Percentiles rank a stretch among this genome's conserved stretches.
Evolutionary conservation across 345 rosid species (phyloP).

Genomic region (Mangifera indica): DNA sequence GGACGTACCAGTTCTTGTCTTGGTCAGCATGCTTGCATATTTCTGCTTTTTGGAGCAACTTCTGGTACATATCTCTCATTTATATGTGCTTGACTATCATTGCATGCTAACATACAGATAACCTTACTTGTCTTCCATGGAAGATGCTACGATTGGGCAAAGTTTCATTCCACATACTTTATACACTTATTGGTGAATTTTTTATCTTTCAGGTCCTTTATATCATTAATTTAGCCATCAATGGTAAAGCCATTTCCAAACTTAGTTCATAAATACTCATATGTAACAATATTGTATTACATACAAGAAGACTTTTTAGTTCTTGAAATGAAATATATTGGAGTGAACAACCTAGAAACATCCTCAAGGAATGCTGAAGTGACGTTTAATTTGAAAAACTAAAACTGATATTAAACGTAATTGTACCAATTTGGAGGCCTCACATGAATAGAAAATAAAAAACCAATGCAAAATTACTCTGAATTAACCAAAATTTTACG

Average conservation of each 20-base stretch:
- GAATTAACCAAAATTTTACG: neutral
- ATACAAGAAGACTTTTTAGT: too few relatives aligned
- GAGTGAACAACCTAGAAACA: neutral
- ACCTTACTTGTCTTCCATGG: slow-evolving; percentile 5
- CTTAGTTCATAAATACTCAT: neutral
- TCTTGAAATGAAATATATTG: too few relatives aligned
- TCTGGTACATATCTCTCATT: slow-evolving; percentile 27
- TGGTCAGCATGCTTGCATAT: slow-evolving; percentile 71
- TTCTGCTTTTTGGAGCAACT: slow-evolving; percentile 69
- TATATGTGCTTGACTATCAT: neutral
- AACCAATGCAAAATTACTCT: neutral
- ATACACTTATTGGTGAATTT: neutral
- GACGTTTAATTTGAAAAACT: too few relatives aligned
- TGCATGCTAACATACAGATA: neutral
- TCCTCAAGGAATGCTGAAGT: neutral
- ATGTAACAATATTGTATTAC: too few relatives aligned
- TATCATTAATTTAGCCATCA: slow-evolving; percentile 2
- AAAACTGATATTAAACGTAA: neutral
- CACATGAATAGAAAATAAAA: neutral
- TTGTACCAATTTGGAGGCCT: neutral
- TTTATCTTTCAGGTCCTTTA: neutral
- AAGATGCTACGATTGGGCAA: neutral
- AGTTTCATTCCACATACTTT: slow-evolving; percentile 1
- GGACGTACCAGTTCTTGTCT: slow-evolving; percentile 56
- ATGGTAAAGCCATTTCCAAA: neutral